Percentiles rank a stretch among this genome's conserved stretches.
Conservation (phyloP, 2,329 filamentous ascomycete genomes). For the Hypoxylon sp. region DNA sequence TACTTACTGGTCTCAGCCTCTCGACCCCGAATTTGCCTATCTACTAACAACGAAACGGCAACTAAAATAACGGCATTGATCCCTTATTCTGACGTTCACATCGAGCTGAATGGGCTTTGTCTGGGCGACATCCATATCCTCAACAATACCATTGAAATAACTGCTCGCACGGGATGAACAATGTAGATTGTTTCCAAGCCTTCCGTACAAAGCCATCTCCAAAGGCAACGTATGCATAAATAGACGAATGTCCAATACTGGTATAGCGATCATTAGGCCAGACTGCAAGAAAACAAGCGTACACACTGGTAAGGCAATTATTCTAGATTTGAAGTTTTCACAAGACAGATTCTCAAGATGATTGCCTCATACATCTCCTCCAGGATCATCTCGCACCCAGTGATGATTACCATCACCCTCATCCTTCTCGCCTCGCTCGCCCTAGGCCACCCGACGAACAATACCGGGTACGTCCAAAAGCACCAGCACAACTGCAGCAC, state of each 20-base stretch:
- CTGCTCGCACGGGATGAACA: neutral
- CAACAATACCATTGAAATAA: neutral
- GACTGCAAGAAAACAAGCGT: neutral
- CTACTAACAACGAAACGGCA: no score
- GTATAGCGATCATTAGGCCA: neutral
- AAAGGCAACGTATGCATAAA: neutral
- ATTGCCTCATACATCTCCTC: conserved; percentile 2
- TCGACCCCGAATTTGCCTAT: no score
- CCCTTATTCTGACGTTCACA: neutral
- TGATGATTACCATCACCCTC: neutral
- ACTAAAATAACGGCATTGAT: no score
- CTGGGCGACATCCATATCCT: neutral
- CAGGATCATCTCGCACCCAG: neutral
- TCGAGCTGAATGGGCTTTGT: neutral
- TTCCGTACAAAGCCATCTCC: neutral
- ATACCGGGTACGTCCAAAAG: neutral
- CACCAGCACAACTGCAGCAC: conserved; percentile 1
- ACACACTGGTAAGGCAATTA: neutral
- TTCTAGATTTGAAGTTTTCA: neutral
- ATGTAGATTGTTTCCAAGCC: neutral
- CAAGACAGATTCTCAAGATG: conserved; percentile 5
- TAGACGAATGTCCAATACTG: neutral
- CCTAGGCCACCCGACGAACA: conserved; percentile 4
- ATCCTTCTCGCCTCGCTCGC: neutral
- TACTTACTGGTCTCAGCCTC: no score